A percentile compares a stretch with the other conserved stretches of the same genome.
Conservation (phyloP, 352 stramenopile species). For the Phytophthora quininea region DNA sequence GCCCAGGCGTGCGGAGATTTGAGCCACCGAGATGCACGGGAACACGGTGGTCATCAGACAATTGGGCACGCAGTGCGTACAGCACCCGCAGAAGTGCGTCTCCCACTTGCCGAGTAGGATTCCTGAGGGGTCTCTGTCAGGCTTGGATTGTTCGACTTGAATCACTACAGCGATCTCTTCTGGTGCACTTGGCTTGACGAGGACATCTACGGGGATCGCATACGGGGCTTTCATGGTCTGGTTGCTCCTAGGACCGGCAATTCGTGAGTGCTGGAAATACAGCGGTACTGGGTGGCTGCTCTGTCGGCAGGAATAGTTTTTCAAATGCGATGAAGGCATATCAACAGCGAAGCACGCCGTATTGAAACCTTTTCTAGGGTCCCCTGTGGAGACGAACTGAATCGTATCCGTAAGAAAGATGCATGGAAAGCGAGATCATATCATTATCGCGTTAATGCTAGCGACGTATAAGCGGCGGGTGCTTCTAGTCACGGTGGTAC, state of each 20-base stretch:
- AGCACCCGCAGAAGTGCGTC: slow-evolving; percentile 27
- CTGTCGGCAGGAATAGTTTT: too few species aligned
- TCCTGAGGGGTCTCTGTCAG: background rate
- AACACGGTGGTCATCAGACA: slow-evolving; percentile 25
- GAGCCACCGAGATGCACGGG: slow-evolving; percentile 29
- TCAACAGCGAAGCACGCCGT: too few species aligned
- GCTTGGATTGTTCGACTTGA: slow-evolving; percentile 1
- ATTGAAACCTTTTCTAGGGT: too few species aligned
- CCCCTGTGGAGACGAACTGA: too few species aligned
- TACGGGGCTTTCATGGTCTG: slow-evolving; percentile 5
- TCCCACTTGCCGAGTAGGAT: slow-evolving; percentile 10
- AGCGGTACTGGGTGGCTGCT: background rate
- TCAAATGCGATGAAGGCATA: too few species aligned
- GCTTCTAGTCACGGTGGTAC: slow-evolving; percentile 20
- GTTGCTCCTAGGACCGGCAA: too few species aligned
- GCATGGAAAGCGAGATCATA: too few species aligned
- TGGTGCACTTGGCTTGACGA: slow-evolving; percentile 4
- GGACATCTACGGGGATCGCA: slow-evolving; percentile 12
- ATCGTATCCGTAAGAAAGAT: too few species aligned
- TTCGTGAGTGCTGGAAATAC: background rate
- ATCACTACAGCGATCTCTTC: slow-evolving; percentile 9
- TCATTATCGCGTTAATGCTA: too few species aligned
- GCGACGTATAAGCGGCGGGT: background rate
- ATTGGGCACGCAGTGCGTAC: slow-evolving; percentile 27
- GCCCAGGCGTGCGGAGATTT: slow-evolving; percentile 26